Conservation (phyloP, 1,284 basidiomycete genomes). For the Marasmius tenuissimus region DNA sequence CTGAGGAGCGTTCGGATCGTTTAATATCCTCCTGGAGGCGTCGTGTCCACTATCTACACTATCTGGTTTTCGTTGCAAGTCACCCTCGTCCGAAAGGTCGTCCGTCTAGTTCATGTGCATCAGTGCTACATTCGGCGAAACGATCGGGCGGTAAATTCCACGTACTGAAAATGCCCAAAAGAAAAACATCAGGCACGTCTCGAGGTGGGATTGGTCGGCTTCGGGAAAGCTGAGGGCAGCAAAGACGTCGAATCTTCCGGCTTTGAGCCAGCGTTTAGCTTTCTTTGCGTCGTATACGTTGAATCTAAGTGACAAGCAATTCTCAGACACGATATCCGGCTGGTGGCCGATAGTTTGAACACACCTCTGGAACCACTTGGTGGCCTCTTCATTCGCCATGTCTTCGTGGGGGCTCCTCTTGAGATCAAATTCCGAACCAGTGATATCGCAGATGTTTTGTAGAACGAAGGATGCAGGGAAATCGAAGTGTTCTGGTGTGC, state of each 20-base stretch:
- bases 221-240: slow-evolving; percentile 43
- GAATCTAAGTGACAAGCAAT: slow-evolving; percentile 19
- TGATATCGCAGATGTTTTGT: slow-evolving; percentile 6
- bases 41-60: slow-evolving; percentile 35
- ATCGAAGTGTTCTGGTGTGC: too few species aligned
- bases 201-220: slow-evolving; percentile 41
- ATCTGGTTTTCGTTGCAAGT: slow-evolving; percentile 38
- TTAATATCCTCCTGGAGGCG: slow-evolving; percentile 24
- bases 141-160: background rate
- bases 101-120: slow-evolving; percentile 29
- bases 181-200: slow-evolving; percentile 44
- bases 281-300: slow-evolving; percentile 30
- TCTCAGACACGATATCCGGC: background rate
- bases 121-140: background rate
- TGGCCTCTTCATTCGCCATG: background rate
- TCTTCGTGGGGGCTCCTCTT: slow-evolving; percentile 12
- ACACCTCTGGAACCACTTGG: background rate
- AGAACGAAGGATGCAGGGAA: background rate
- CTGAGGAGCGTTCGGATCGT: background rate
- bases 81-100: slow-evolving; percentile 43
- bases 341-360: background rate
- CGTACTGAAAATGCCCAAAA: slow-evolving; percentile 46
- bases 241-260: slow-evolving; percentile 40
- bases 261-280: slow-evolving; percentile 22
- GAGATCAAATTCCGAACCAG: slow-evolving; percentile 12